Evolutionary conservation across 1,284 basidiomycete genomes (phyloP).

Genomic region (Ganoderma sinense): DNA sequence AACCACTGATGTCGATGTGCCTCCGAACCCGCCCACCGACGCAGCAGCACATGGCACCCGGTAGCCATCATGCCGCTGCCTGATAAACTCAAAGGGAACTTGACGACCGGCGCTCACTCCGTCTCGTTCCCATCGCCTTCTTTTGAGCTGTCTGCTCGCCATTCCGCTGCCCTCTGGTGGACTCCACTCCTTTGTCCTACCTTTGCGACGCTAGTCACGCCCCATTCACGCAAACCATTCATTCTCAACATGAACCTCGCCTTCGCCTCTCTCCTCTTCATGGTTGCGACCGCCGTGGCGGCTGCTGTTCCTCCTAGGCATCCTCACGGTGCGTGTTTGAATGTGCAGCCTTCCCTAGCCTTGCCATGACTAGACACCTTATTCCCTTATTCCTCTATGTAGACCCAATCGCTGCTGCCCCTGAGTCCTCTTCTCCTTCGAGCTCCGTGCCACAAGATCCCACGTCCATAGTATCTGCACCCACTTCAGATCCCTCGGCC

Average conservation of each 20-base stretch:
- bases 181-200: conserved; percentile 28
- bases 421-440: not conserved
- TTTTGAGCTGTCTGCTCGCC: conserved; percentile 9
- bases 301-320: conserved; percentile 13
- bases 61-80: conserved; percentile 7
- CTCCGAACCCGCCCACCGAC: not conserved
- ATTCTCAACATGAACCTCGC: conserved; percentile 22
- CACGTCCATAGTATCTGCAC: not conserved
- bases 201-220: not conserved
- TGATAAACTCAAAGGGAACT: conserved; percentile 19
- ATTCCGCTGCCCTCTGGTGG: conserved; percentile 14
- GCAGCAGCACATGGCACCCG: not conserved
- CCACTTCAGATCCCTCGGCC: conserved; percentile 1
- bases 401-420: not conserved
- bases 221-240: not conserved
- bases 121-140: conserved; percentile 17
- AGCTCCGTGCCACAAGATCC: not conserved
- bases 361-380: not conserved
- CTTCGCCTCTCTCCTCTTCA: conserved; percentile 10
- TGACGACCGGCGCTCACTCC: conserved; percentile 29
- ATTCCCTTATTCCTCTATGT: not conserved
- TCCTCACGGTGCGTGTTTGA: conserved; percentile 11
- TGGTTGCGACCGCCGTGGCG: conserved; percentile 10
- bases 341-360: too few relatives aligned
- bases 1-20: not conserved